Evolutionary conservation across 495 filamentous ascomycete species (phyloP), one percentile per base, ranked within the genome.

Genomic region (Cryomyces minteri): DNA sequence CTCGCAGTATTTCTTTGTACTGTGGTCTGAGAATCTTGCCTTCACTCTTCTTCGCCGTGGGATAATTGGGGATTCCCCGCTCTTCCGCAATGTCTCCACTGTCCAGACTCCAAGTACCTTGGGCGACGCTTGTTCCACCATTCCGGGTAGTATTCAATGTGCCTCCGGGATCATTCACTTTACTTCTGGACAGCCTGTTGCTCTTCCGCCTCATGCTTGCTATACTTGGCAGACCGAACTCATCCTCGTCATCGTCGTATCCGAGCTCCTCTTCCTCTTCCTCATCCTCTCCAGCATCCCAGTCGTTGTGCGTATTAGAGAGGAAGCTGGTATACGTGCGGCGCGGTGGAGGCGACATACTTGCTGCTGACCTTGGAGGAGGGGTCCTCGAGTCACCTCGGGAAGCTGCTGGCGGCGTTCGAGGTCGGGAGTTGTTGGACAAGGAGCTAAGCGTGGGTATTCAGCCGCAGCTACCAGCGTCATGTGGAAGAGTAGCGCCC

Each of bases 21-120:
- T 98, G 90, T 40, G 92, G 90, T 34, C 92, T 77, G 11, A 98
- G 68, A 37, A 95, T 95, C 62, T 98, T 96, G 6, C 82, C 88
- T 55, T 94, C 88, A 48, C 67, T 76, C 59, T 84, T 88, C 55
- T 86, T 86, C 6, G 88, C 73, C 47, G 76, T 78, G 5, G 90
- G 90, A 59, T 96, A 98, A 47, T 73, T 74, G 6, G 86, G 79
- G n/a, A 80, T 65, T n/a, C 81, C 82, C 46, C 87, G 71, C 66
- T 92, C 85, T 58, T 88, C 82, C 12, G 86, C 84, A 58, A 95
- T 93, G 57, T 95, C 87, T 32, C 81, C 77, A 60, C 83, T 92
- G 57, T 93, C 76, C 39, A 84, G 79, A 44, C 71, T 63, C 46
- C 63, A 64, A 7, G 39, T 37, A n/a, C 30, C 18, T 45, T 55